phyloP scores from a whole-genome alignment of 2,329 filamentous ascomycete species.

The Aspergillus costaricaensis region DNA sequence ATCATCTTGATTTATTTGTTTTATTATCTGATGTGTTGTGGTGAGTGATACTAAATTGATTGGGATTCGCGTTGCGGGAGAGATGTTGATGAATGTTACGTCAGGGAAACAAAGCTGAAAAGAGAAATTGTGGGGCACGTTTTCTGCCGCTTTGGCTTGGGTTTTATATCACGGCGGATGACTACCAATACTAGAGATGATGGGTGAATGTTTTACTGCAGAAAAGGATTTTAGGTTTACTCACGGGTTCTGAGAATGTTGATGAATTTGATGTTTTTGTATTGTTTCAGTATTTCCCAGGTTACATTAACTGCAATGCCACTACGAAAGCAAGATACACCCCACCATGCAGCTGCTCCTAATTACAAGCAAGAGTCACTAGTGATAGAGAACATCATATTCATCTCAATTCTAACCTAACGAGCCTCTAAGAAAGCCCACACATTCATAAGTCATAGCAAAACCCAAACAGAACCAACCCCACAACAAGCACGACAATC shows the following conservation, averaged over 20 bases:
- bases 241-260: no score
- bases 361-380: no score
- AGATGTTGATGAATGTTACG: constrained; percentile 21
- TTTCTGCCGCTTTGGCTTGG: constrained; percentile 1
- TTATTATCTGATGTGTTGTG: constrained; percentile 19
- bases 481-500: constrained; percentile 11
- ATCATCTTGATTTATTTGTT: constrained; percentile 56
- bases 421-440: neutral
- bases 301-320: no score
- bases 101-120: constrained; percentile 18
- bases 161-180: neutral
- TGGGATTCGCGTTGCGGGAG: constrained; percentile 1
- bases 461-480: neutral
- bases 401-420: neutral
- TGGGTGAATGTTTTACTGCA: neutral
- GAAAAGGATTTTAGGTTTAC: no score
- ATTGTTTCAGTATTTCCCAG: no score
- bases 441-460: constrained; percentile 9
- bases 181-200: no score
- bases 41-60: constrained; percentile 2
- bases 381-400: neutral
- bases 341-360: no score
- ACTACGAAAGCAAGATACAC: no score
- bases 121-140: constrained; percentile 22
- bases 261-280: no score